Evolutionary conservation across 2,329 filamentous ascomycete species (phyloP).

Genomic region (Ascochyta koolunga): DNA sequence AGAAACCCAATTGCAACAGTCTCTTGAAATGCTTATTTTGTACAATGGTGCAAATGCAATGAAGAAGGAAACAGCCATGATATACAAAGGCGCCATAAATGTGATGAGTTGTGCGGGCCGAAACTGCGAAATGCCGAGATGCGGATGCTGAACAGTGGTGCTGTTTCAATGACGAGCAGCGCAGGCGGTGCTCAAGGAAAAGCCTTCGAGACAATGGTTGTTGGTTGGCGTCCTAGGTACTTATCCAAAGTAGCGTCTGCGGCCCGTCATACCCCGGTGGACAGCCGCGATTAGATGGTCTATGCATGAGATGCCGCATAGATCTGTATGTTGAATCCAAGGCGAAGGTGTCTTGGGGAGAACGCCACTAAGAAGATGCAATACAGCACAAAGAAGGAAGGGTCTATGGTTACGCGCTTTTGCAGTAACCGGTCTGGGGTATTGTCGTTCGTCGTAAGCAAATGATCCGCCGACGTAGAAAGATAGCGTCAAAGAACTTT

Average conservation of each 20-base stretch:
- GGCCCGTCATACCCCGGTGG: conserved; percentile 1
- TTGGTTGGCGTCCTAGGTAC: not conserved
- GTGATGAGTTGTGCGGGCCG: conserved; percentile 16
- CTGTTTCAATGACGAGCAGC: not conserved
- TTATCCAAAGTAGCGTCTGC: not conserved
- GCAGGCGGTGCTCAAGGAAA: not conserved
- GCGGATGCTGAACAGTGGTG: conserved; percentile 15
- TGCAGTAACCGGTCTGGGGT: conserved; percentile 31
- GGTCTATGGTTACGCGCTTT: conserved; percentile 42
- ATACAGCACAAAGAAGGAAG: conserved; percentile 20
- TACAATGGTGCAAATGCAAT: conserved; percentile 31
- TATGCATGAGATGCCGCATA: conserved; percentile 27
- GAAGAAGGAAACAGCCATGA: conserved; percentile 26
- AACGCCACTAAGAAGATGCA: conserved; percentile 22
- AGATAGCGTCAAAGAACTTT: conserved; percentile 19
- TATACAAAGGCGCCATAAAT: conserved; percentile 34
- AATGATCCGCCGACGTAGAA: conserved; percentile 31
- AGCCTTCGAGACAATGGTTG: not conserved
- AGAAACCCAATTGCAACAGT: conserved; percentile 6
- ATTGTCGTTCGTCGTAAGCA: conserved; percentile 39
- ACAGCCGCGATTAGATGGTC: conserved; percentile 18
- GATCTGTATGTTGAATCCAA: conserved; percentile 22
- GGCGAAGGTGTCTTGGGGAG: conserved; percentile 31
- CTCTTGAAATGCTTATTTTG: conserved; percentile 18
- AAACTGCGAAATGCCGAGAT: conserved; percentile 16